Conservation (phyloP, 768 basidiomycete species). For the Tephrocybe sp. region DNA sequence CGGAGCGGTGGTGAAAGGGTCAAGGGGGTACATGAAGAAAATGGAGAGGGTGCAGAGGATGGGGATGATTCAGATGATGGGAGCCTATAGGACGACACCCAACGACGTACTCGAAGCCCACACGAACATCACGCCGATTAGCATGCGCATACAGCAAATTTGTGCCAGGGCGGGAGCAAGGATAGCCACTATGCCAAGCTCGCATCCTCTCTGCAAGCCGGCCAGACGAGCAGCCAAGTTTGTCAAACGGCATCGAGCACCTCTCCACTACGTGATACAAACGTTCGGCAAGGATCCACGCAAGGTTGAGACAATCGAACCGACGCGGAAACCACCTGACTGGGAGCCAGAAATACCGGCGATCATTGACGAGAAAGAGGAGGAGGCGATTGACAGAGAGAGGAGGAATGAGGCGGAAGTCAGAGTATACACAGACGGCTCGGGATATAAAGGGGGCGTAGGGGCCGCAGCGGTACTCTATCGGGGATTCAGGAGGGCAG, state of each 20-base stretch:
- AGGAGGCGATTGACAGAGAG: background rate
- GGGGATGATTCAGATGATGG: no score
- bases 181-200: background rate
- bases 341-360: no score
- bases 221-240: background rate
- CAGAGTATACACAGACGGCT: no score
- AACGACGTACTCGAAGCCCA: no score
- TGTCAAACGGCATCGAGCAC: constrained; percentile 5
- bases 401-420: background rate
- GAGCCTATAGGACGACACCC: no score
- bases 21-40: background rate
- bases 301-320: background rate
- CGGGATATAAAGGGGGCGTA: no score
- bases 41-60: no score
- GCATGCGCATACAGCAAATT: constrained; percentile 17
- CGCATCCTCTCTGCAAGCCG: constrained; percentile 9
- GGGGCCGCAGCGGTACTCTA: constrained; percentile 19
- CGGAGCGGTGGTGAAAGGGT: constrained; percentile 9
- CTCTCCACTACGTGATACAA: constrained; percentile 11
- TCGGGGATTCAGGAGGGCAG: background rate
- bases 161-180: constrained; percentile 1
- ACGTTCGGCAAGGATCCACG: background rate
- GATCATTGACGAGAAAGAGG: background rate
- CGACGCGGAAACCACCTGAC: background rate
- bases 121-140: no score